Conservation (phyloP, 2,329 filamentous ascomycete genomes). For the Clarireedia sp. region DNA sequence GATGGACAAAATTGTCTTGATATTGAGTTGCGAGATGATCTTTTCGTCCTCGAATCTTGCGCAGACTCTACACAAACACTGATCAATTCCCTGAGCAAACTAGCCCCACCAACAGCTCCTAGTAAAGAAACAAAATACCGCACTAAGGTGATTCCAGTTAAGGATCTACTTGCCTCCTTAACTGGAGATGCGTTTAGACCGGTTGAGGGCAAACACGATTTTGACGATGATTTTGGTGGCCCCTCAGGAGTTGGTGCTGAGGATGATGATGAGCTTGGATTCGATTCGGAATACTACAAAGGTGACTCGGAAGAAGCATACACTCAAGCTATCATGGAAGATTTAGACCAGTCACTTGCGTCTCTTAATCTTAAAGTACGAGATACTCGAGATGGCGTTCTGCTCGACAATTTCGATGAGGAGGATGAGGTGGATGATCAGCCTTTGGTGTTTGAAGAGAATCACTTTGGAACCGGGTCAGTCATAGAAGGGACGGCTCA, state of each 20-base stretch:
- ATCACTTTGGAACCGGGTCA: conserved; percentile 63
- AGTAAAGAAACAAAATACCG: conserved; percentile 79
- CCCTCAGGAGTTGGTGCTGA: conserved; percentile 38
- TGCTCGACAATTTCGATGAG: conserved; percentile 37
- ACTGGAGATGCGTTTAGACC: conserved; percentile 73
- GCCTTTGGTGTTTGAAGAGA: conserved; percentile 65
- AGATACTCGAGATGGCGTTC: conserved; percentile 39
- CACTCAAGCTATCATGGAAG: conserved; percentile 31
- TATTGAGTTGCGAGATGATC: conserved; percentile 74
- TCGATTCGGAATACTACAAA: conserved; percentile 42
- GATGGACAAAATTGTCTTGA: conserved; percentile 62
- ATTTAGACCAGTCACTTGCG: conserved; percentile 28
- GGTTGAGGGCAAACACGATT: conserved; percentile 53
- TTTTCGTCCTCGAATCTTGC: conserved; percentile 88
- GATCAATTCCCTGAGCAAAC: conserved; percentile 66
- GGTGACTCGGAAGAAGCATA: conserved; percentile 28
- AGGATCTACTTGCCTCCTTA: conserved; percentile 85
- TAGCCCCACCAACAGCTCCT: conserved; percentile 71
- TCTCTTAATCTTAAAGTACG: conserved; percentile 25
- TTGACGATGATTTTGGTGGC: conserved; percentile 53
- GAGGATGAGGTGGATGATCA: conserved; percentile 42
- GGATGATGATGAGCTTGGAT: conserved; percentile 33
- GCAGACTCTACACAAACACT: conserved; percentile 95
- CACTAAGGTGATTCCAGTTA: conserved; percentile 75
- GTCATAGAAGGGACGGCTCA: conserved; percentile 60